Percentiles rank a stretch among this genome's conserved stretches.
These are phyloP conservation scores for Fusarium mangiferae DNA, from an alignment of 2,329 filamentous ascomycete genomes.

Conservation along the genomic window DNA sequence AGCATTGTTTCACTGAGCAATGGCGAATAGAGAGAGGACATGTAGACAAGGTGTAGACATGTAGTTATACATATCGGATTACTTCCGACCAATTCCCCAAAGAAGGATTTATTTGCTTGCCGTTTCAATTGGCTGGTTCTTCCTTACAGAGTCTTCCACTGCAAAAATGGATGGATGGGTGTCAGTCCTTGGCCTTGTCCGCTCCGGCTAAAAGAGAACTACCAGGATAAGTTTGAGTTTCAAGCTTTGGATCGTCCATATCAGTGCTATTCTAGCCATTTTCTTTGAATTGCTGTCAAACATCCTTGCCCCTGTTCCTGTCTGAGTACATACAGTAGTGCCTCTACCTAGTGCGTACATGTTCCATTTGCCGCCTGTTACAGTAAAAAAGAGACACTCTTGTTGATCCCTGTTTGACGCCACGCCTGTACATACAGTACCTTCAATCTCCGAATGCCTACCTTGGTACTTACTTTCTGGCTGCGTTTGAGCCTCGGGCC, in stretches of 20 bases:
- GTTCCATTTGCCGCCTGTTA: constrained; percentile 8
- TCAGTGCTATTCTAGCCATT: constrained; percentile 1
- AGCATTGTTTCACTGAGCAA: background rate
- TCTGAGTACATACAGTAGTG: background rate
- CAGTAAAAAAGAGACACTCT: constrained; percentile 2
- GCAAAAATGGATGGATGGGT: constrained; percentile 20
- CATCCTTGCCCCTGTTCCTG: constrained; percentile 18
- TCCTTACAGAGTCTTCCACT: background rate
- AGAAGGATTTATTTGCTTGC: background rate
- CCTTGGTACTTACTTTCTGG: background rate
- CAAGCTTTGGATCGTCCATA: constrained; percentile 2
- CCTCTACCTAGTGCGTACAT: background rate
- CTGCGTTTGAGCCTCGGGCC: constrained; percentile 23
- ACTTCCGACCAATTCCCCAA: constrained; percentile 5
- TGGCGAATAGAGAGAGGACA: background rate
- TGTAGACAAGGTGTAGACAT: background rate
- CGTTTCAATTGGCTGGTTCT: constrained; percentile 5
- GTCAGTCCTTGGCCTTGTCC: constrained; percentile 3
- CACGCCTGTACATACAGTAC: background rate
- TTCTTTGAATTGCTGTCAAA: constrained; percentile 8
- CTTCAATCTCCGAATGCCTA: background rate
- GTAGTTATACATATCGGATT: constrained; percentile 6
- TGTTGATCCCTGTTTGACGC: constrained; percentile 14
- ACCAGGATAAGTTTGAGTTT: background rate
- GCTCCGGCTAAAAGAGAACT: constrained; percentile 6